Base-by-base conservation (phyloP, 2,329 filamentous ascomycete genomes). In the Helotiales sp. region DNA sequence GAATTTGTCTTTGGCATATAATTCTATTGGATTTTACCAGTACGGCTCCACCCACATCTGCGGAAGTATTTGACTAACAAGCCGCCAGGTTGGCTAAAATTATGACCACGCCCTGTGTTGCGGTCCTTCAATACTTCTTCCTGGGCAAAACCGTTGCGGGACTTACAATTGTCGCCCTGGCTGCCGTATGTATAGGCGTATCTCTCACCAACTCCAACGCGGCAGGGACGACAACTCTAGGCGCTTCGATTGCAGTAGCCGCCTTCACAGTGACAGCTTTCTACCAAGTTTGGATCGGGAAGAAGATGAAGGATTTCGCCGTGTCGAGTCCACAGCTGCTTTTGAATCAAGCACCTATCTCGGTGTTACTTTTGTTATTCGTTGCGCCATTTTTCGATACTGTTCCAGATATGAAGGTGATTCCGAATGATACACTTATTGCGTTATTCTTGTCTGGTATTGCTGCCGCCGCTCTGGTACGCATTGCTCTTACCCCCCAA, bases 231-330 rank as follows among this genome's bases (percentile, higher is more conserved):
- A 81, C 78, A 8, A 76, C 77, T n/a, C 75, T 80, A 13, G 81
- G 81, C 28, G 78, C 80, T 26, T 79, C 81, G 13, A 78, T 82
- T 65, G 81, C 81, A 1, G 77, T 78, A 3, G 73, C 80, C 37
- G 81, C 81, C 8, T 82, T 82, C 68, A 79, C 78, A 64, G 79
- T 80, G 2, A 82, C 81, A 8, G 81, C 80, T 1, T 79, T 82
- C 55, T 82, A 82, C 68, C 80, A 82, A 72, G 81, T 82, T 55
- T 82, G 81, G 81, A 82, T 82, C 65, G 81, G 80, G 69, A 82
- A 82, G 78, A 82, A 82, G 73, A 82, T 82, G 64, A 78, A 79
- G 64, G 81, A 82, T 69, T 81, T 82, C 54, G 54, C 54, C 1
- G 81, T 82, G 13, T 79, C 79, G 0, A 79, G 78, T 45, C 80